Evolutionary conservation across 805 yeast species (phyloP).

Genomic region (Ogataea paraovalis): DNA sequence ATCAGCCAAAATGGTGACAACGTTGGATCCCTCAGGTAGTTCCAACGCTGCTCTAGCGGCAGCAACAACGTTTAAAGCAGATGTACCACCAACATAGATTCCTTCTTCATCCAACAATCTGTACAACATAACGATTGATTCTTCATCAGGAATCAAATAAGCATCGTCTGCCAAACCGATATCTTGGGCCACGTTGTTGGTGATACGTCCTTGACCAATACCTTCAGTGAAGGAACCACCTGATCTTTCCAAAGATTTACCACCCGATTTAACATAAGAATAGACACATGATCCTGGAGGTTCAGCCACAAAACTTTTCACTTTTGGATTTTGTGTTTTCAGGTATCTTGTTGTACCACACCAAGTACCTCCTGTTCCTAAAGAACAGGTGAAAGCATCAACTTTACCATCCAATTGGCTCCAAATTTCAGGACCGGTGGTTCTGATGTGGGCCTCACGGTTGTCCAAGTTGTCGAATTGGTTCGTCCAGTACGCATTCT

Average conservation of each 20-base stretch:
- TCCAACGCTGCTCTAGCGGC: constrained; percentile 72
- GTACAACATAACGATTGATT: constrained; percentile 80
- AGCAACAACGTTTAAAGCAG: constrained; percentile 87
- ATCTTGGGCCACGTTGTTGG: constrained; percentile 74
- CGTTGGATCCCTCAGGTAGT: constrained; percentile 74
- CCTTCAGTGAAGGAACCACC: constrained; percentile 95
- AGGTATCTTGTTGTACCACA: constrained; percentile 81
- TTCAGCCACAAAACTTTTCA: constrained; percentile 73
- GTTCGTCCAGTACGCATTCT: constrained; percentile 88
- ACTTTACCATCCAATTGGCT: constrained; percentile 73
- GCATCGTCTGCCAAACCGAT: constrained; percentile 77
- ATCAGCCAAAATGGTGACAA: constrained; percentile 87
- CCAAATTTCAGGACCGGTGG: constrained; percentile 94
- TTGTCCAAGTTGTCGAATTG: constrained; percentile 89
- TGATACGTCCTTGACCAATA: constrained; percentile 92
- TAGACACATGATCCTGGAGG: constrained; percentile 91
- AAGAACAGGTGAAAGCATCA: constrained; percentile 83
- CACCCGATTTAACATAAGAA: constrained; percentile 69
- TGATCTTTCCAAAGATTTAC: constrained; percentile 60
- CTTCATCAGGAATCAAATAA: constrained; percentile 69
- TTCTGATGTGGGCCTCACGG: constrained; percentile 81
- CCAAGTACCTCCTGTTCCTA: constrained; percentile 92
- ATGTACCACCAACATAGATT: constrained; percentile 83
- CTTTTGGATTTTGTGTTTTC: constrained; percentile 61
- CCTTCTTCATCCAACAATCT: constrained; percentile 87